Conservation (phyloP, 2,329 filamentous ascomycete genomes). For the Pseudocercospora fijiensis region DNA sequence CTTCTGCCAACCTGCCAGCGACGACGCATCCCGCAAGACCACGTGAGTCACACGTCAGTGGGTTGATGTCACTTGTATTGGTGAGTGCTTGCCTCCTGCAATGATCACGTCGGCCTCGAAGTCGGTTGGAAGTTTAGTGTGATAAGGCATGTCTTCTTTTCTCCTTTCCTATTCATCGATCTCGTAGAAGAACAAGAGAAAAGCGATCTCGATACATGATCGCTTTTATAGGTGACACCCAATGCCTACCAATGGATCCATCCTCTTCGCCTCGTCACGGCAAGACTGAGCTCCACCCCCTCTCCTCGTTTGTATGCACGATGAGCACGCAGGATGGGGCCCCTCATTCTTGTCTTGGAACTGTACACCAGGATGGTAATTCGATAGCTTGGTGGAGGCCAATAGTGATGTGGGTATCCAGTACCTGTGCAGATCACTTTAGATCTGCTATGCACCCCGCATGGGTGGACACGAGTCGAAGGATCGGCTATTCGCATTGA, state of each 20-base stretch:
- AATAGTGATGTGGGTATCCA: neutral
- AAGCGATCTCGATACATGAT: neutral
- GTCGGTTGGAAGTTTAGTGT: conserved; percentile 20
- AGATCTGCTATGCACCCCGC: conserved; percentile 9
- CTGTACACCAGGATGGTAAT: neutral
- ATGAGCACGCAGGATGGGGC: conserved; percentile 4
- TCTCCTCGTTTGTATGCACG: conserved; percentile 1
- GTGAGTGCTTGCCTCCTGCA: conserved; percentile 18
- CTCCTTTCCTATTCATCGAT: neutral
- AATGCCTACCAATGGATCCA: neutral
- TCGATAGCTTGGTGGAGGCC: neutral
- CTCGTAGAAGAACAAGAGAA: neutral
- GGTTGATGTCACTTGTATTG: no score
- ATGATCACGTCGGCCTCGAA: conserved; percentile 26
- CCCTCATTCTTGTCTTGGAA: conserved; percentile 6
- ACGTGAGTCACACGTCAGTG: conserved; percentile 35
- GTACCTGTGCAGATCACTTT: neutral
- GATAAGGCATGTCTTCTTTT: conserved; percentile 18
- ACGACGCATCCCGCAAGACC: conserved; percentile 53
- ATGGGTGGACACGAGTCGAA: neutral
- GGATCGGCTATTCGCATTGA: neutral
- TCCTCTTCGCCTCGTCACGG: conserved; percentile 6
- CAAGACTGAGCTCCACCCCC: conserved; percentile 4
- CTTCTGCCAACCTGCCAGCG: conserved; percentile 53
- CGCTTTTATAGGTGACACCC: neutral